Conservation (phyloP, 1,139 yeast genomes). For the Pneumocystis murina region DNA sequence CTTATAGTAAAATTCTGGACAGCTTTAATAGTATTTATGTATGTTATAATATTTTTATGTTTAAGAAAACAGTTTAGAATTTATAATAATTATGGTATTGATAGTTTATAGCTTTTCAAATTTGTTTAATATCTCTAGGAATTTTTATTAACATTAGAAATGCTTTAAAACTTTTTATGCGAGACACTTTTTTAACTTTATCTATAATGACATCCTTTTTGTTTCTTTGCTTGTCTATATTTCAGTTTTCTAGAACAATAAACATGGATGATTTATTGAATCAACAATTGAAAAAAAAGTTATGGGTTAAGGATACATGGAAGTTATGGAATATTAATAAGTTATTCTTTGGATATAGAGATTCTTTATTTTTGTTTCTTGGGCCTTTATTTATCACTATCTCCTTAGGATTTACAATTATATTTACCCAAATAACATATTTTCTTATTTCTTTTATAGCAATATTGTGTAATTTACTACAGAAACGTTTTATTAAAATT, state of each 20-base stretch:
- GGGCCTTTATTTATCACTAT: constrained; percentile 45
- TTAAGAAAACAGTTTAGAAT: constrained; percentile 19
- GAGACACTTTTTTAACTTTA: constrained; percentile 18
- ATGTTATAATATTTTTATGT: constrained; percentile 19
- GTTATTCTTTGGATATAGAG: constrained; percentile 56
- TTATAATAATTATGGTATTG: constrained; percentile 15
- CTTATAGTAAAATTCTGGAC: constrained; percentile 25
- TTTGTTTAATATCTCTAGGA: constrained; percentile 17
- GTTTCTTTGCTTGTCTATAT: constrained; percentile 23
- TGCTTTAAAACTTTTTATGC: constrained; percentile 30
- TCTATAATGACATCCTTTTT: constrained; percentile 26
- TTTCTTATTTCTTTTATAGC: neutral
- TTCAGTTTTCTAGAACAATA: constrained; percentile 4
- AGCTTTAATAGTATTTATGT: constrained; percentile 22
- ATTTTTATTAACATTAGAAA: constrained; percentile 38
- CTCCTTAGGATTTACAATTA: constrained; percentile 34
- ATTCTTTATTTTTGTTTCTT: constrained; percentile 38
- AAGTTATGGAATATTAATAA: constrained; percentile 23
- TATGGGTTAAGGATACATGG: neutral
- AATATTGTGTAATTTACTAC: neutral
- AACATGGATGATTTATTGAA: neutral
- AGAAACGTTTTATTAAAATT: neutral
- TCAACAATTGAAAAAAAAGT: neutral
- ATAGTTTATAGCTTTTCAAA: neutral
- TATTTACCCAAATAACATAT: constrained; percentile 8